A percentile compares a stretch with the other conserved stretches of the same genome.
These are phyloP conservation scores for Balansia obtecta DNA, from an alignment of 2,329 filamentous ascomycete genomes.

Conservation along the genomic window DNA sequence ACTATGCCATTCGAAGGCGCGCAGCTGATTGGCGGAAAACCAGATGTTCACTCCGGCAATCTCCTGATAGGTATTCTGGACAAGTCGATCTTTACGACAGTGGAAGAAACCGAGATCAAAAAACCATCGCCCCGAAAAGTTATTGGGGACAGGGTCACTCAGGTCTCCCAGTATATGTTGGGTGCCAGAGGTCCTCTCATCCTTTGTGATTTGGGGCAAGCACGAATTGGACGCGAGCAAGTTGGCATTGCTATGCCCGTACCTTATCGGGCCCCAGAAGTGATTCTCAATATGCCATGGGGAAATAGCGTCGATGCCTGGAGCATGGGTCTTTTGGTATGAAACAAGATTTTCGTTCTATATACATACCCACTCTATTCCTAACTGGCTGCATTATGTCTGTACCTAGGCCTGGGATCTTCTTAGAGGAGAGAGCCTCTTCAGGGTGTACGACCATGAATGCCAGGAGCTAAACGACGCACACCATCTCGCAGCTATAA, in stretches of 20 bases:
- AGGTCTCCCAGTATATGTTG: conserved; percentile 21
- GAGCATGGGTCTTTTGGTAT: conserved; percentile 23
- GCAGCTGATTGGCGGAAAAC: neutral
- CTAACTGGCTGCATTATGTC: neutral
- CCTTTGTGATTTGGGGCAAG: conserved; percentile 24
- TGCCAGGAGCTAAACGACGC: conserved; percentile 14
- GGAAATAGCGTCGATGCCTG: conserved; percentile 22
- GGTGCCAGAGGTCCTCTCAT: conserved; percentile 18
- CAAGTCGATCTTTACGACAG: conserved; percentile 15
- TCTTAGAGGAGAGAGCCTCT: conserved; percentile 12
- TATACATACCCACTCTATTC: neutral
- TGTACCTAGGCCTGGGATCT: conserved; percentile 6
- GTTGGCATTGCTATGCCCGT: conserved; percentile 16
- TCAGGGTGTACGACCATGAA: conserved; percentile 13
- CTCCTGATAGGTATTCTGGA: conserved; percentile 22
- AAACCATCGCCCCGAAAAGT: conserved; percentile 19
- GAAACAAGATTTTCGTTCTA: neutral
- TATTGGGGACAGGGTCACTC: conserved; percentile 13
- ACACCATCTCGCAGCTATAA: conserved; percentile 17
- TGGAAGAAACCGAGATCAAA: conserved; percentile 20
- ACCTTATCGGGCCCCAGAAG: conserved; percentile 23
- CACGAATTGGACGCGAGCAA: conserved; percentile 17
- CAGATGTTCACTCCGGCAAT: conserved; percentile 25
- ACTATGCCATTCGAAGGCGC: neutral
- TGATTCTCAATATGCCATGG: conserved; percentile 24